A percentile compares a stretch with the other conserved stretches of the same genome.
Evolutionary conservation across 257 asterid genomes (phyloP).

Genomic region (Gynochthodes officinalis): DNA sequence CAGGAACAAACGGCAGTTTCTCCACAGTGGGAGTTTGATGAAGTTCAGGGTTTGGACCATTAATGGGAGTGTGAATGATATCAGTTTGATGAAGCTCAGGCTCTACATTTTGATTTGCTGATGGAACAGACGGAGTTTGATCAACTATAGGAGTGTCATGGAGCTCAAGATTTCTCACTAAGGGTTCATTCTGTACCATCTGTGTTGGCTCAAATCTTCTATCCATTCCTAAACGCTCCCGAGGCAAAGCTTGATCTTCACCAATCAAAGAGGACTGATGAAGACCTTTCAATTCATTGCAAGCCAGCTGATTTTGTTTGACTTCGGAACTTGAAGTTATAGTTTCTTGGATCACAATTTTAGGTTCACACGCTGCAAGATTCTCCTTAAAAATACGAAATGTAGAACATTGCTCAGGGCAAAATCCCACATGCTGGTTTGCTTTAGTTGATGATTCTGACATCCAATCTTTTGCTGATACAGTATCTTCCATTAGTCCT

Average conservation of each 20-base stretch:
- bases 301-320: constrained; percentile 23
- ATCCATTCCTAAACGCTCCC: neutral
- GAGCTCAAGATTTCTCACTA: constrained; percentile 24
- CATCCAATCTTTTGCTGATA: constrained; percentile 15
- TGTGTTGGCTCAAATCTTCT: constrained; percentile 11
- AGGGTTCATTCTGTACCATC: constrained; percentile 16
- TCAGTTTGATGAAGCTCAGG: neutral
- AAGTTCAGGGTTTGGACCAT: constrained; percentile 10
- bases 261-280: constrained; percentile 1
- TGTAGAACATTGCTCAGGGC: constrained; percentile 9
- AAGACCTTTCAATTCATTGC: constrained; percentile 13
- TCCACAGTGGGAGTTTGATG: constrained; percentile 19
- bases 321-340: constrained; percentile 14
- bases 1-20: constrained; percentile 16
- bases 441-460: constrained; percentile 24
- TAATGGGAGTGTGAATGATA: neutral
- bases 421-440: constrained; percentile 14
- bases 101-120: constrained; percentile 6
- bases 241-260: neutral
- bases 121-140: constrained; percentile 27
- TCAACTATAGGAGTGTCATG: constrained; percentile 33
- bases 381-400: constrained; percentile 21
- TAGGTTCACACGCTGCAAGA: constrained; percentile 21
- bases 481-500: constrained; percentile 24
- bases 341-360: constrained; percentile 11